Conservation (phyloP, 768 basidiomycete species). For the Tulasnella sp. region DNA sequence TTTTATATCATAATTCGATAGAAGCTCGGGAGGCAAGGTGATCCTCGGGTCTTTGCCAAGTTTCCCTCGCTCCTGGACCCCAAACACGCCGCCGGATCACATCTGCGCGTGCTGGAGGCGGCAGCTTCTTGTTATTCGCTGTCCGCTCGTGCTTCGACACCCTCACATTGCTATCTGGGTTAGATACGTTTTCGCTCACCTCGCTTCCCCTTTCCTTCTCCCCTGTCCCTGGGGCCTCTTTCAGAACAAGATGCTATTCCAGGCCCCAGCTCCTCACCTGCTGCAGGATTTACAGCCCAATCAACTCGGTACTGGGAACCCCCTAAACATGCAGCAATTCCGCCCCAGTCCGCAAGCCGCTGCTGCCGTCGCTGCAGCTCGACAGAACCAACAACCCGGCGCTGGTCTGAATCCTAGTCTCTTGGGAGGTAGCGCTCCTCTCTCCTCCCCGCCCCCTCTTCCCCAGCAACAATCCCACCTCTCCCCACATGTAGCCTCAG, state of each 20-base stretch:
- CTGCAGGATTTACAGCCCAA: background rate
- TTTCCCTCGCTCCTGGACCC: background rate
- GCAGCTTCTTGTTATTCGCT: background rate
- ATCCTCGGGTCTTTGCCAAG: background rate
- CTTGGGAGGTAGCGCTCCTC: no score
- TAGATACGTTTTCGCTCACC: slow-evolving; percentile 7
- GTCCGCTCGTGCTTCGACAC: background rate
- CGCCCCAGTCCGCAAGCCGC: slow-evolving; percentile 9
- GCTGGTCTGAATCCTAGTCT: background rate
- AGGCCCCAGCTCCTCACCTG: background rate
- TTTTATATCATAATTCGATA: background rate
- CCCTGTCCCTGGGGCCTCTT: background rate
- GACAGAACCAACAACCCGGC: slow-evolving; percentile 18
- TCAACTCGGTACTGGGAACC: background rate
- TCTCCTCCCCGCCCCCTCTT: no score
- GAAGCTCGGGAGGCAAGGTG: background rate
- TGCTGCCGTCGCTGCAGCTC: background rate
- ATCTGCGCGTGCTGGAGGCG: background rate
- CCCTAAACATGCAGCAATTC: background rate
- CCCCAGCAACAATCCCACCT: no score
- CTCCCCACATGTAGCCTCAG: no score
- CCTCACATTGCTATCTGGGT: background rate
- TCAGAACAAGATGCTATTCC: slow-evolving; percentile 9
- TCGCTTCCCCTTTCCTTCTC: background rate
- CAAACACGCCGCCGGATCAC: background rate